Conservation (phyloP, 768 basidiomycete species). For the Cyclocybe aegerita region DNA sequence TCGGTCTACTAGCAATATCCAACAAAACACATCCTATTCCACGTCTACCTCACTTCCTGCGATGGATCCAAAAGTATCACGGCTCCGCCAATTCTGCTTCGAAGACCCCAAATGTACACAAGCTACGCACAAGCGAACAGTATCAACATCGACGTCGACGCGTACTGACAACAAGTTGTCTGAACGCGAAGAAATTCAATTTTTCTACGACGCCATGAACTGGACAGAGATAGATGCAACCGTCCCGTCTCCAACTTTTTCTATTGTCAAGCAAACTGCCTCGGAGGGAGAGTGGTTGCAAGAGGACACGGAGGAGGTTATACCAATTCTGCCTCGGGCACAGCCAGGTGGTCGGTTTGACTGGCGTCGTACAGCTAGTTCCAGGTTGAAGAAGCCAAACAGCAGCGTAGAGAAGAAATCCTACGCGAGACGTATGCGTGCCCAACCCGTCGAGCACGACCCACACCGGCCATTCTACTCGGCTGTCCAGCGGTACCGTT, state of each 20-base stretch:
- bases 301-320: slow-evolving; percentile 15
- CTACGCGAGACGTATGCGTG: slow-evolving; percentile 37
- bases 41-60: background rate
- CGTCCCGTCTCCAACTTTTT: background rate
- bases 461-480: slow-evolving; percentile 43
- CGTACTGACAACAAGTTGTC: background rate
- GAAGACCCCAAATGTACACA: no score
- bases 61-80: background rate
- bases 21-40: background rate
- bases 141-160: background rate
- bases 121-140: background rate
- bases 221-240: background rate
- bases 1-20: background rate
- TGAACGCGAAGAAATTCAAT: background rate
- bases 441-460: slow-evolving; percentile 29
- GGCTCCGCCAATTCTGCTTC: background rate
- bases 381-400: slow-evolving; percentile 29
- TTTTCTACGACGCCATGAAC: background rate
- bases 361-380: slow-evolving; percentile 58
- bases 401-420: slow-evolving; percentile 13
- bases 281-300: slow-evolving; percentile 42
- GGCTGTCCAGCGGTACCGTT: slow-evolving; percentile 52
- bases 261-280: slow-evolving; percentile 13
- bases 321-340: background rate
- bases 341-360: slow-evolving; percentile 45